Evolutionary conservation across 2,329 filamentous ascomycete genomes (phyloP).

Genomic region (Colletotrichum shisoi): DNA sequence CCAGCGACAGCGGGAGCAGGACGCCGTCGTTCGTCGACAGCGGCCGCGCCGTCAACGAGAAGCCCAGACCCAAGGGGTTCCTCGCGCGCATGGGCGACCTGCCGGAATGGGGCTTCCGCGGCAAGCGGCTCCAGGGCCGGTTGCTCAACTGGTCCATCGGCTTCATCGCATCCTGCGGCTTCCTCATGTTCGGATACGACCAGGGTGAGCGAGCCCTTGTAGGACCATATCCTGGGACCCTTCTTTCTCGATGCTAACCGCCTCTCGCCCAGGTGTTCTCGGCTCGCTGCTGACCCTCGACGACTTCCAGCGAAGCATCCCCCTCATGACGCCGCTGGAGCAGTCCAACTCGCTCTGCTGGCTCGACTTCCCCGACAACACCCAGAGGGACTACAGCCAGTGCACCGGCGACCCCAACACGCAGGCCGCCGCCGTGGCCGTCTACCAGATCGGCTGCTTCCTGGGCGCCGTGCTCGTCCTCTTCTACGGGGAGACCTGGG

Average conservation of each 20-base stretch:
- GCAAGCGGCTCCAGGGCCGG: conserved; percentile 41
- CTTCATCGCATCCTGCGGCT: conserved; percentile 45
- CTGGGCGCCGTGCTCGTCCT: conserved; percentile 45
- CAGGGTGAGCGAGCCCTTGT: conserved; percentile 28
- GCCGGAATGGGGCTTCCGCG: conserved; percentile 43
- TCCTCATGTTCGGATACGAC: conserved; percentile 46
- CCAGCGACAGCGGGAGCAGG: conserved; percentile 21
- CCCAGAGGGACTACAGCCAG: conserved; percentile 39
- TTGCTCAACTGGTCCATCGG: conserved; percentile 45
- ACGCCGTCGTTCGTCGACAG: conserved; percentile 26
- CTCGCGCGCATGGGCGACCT: conserved; percentile 41
- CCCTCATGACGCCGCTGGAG: conserved; percentile 44
- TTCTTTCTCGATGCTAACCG: neutral
- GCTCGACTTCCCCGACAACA: conserved; percentile 40
- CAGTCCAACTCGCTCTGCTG: conserved; percentile 43
- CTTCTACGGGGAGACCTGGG: conserved; percentile 46
- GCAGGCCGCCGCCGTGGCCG: conserved; percentile 44
- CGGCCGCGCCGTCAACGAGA: conserved; percentile 21
- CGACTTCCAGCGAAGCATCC: conserved; percentile 43
- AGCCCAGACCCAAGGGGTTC: conserved; percentile 23
- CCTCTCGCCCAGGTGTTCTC: conserved; percentile 40
- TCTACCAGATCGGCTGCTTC: conserved; percentile 46
- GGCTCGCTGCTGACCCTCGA: conserved; percentile 45
- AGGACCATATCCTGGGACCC: neutral
- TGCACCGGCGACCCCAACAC: conserved; percentile 45